These are phyloP conservation scores for Cladosporium sp. DNA, from an alignment of 2,329 filamentous ascomycete genomes.

Conservation along the genomic window DNA sequence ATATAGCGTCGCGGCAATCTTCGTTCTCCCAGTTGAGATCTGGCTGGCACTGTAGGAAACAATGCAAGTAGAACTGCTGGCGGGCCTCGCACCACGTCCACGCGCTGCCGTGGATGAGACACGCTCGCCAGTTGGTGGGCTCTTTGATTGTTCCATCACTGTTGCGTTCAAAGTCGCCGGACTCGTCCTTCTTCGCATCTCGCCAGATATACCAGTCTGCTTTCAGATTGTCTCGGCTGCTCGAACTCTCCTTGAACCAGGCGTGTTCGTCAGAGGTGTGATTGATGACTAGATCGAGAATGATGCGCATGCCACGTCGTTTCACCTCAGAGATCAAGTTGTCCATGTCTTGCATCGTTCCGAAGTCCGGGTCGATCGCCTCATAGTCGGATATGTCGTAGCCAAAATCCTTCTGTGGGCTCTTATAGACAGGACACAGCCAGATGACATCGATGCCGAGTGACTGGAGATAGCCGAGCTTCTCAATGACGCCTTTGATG, in stretches of 20 bases:
- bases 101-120: conserved; percentile 43
- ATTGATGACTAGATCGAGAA: conserved; percentile 30
- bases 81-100: conserved; percentile 72
- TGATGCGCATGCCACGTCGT: conserved; percentile 44
- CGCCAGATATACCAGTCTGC: conserved; percentile 67
- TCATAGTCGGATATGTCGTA: conserved; percentile 56
- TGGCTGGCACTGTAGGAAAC: conserved; percentile 73
- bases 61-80: conserved; percentile 69
- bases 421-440: conserved; percentile 61
- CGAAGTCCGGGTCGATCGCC: conserved; percentile 45
- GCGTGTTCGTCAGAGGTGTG: conserved; percentile 44
- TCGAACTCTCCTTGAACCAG: conserved; percentile 56
- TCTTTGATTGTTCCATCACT: conserved; percentile 26
- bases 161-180: conserved; percentile 55
- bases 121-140: conserved; percentile 62
- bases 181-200: conserved; percentile 48
- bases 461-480: conserved; percentile 3
- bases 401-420: conserved; percentile 63
- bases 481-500: conserved; percentile 8
- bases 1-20: conserved; percentile 63
- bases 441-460: conserved; percentile 57
- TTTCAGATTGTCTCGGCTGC: conserved; percentile 48
- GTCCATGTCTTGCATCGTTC: conserved; percentile 44
- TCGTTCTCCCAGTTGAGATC: conserved; percentile 81
- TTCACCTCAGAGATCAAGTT: conserved; percentile 41